Base-by-base conservation (phyloP, 2,329 filamentous ascomycete species). In the Massarina eburnea region DNA sequence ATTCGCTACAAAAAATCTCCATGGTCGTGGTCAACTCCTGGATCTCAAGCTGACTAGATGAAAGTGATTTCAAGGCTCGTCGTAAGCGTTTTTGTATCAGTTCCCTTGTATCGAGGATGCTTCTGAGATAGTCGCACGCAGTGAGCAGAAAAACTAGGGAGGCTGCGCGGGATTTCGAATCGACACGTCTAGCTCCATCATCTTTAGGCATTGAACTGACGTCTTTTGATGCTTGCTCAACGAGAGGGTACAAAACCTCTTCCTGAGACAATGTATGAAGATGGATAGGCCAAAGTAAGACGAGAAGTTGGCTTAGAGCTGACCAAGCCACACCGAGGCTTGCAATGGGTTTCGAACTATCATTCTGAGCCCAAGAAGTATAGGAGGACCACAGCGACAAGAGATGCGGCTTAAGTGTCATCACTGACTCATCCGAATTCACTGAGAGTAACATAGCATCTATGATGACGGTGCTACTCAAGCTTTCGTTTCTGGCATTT, bases 231-330 rank as follows among this genome's bases (percentile, higher is more conserved):
- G 65, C 66, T 39, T 59, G 56, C 14, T 62, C 49, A 4, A 67
- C 45, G 17, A 67, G 36, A 1, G 64, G 62, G 15, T 55, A 47
- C 4, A 69, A 33, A 4, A 58, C 24, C 4, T 56, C 48, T 22
- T 61, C 45, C 36, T 67, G 66, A n/a, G 54, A 26, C 5, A 54
- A 67, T 8, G 37, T 40, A n/a, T 67, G 64, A 8, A 69, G 30
- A 19, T 61, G 48, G 7, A 66, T 43, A 1, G 64, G 62, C 67
- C 67, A 70, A 7, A 70, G 47, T 20, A 58, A 52, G 6, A 44
- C 41, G n/a, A 63, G 17, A 1, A 68, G 42, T 30, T 60, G 58
- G 22, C 59, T 59, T n/a, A 69, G 14, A 4, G 57, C 57, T n/a
- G 55, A 57, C 66, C 67, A 70, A 1, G 52, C 55, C 8, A 56